Conservation (phyloP, 2,329 filamentous ascomycete genomes). For the Arthrobotrys musiformis region DNA sequence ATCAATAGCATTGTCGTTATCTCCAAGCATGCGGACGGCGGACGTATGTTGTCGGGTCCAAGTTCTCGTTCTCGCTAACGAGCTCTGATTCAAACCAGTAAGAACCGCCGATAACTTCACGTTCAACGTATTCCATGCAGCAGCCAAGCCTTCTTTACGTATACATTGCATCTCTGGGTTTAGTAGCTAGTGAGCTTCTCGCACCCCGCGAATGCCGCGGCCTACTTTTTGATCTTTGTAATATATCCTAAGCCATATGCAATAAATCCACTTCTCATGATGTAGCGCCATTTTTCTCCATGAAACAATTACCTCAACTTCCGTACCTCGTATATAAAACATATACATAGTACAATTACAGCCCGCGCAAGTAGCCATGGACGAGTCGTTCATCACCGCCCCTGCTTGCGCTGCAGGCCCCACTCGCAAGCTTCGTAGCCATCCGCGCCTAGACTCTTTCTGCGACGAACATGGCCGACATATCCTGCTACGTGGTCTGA, state of each 20-base stretch:
- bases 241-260: no score
- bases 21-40: neutral
- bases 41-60: constrained; percentile 34
- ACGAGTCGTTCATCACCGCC: constrained; percentile 43
- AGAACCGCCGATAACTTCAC: constrained; percentile 37
- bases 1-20: neutral
- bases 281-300: constrained; percentile 16
- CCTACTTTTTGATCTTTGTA: no score
- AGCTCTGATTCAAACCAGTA: constrained; percentile 32
- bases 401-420: constrained; percentile 52
- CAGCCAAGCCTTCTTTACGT: constrained; percentile 45
- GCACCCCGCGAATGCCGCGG: constrained; percentile 28
- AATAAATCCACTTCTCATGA: constrained; percentile 6
- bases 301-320: constrained; percentile 28
- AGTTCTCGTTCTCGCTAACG: constrained; percentile 39
- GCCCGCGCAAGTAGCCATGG: constrained; percentile 52
- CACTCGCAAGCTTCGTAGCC: constrained; percentile 47
- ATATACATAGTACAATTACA: no score
- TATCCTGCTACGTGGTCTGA: constrained; percentile 64
- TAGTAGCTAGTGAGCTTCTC: no score
- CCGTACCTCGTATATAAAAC: constrained; percentile 5
- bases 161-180: constrained; percentile 46
- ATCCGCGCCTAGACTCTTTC: constrained; percentile 60
- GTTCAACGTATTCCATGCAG: constrained; percentile 19
- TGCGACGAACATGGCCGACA: constrained; percentile 62